phyloP scores from a whole-genome alignment of 129 eudicot genomes.

The Smallanthus sonchifolius region DNA sequence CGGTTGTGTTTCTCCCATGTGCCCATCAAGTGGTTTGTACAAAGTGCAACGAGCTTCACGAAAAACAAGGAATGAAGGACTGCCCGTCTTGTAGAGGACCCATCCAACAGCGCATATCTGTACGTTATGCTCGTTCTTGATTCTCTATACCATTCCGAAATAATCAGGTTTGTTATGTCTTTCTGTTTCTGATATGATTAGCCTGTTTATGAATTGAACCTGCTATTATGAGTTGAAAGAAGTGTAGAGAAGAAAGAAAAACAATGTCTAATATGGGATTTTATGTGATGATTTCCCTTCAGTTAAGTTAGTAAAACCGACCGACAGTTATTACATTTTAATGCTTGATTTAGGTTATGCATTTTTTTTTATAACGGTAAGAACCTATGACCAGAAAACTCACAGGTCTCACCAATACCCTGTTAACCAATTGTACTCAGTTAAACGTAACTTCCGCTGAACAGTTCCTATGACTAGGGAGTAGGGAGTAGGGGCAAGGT shows the following conservation, averaged over 20 bases:
- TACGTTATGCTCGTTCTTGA: constrained; percentile 60
- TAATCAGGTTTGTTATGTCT: constrained; percentile 16
- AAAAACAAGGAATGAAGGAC: constrained; percentile 89
- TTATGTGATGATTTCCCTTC: constrained; percentile 31
- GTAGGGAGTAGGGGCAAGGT: no score
- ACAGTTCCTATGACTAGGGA: neutral
- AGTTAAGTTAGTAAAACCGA: constrained; percentile 6
- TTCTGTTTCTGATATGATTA: constrained; percentile 14
- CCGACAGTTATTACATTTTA: neutral
- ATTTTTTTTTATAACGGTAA: neutral
- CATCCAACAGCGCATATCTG: constrained; percentile 60
- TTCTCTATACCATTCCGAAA: constrained; percentile 9
- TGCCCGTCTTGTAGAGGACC: constrained; percentile 88
- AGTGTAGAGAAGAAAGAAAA: constrained; percentile 14
- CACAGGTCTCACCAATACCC: neutral
- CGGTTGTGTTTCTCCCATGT: constrained; percentile 85
- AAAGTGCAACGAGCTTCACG: constrained; percentile 81
- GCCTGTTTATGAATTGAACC: constrained; percentile 21
- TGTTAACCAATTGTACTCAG: neutral
- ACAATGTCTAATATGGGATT: constrained; percentile 25
- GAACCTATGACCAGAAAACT: neutral
- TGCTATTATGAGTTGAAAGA: constrained; percentile 38
- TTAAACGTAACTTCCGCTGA: neutral
- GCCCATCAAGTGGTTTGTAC: constrained; percentile 91
- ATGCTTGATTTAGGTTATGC: neutral